These are phyloP conservation scores for Vinca minor DNA, from an alignment of 257 asterid species.

Conservation along the genomic window DNA sequence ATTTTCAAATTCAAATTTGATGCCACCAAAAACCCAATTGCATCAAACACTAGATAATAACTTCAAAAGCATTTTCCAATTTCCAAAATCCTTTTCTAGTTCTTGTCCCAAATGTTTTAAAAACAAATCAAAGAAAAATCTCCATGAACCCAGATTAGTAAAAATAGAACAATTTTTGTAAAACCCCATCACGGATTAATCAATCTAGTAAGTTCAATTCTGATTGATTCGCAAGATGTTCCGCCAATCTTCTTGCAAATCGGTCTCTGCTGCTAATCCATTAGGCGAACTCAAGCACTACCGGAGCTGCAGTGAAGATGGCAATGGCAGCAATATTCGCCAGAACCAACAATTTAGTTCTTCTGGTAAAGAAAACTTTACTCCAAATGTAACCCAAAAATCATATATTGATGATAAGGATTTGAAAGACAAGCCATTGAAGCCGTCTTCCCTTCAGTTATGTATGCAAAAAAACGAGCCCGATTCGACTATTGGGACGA, in stretches of 20 bases:
- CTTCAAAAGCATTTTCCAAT: constrained; percentile 12
- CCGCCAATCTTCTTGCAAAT: constrained; percentile 42
- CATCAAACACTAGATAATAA: constrained; percentile 27
- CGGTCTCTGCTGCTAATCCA: constrained; percentile 56
- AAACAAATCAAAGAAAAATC: not conserved
- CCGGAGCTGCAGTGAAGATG: constrained; percentile 36
- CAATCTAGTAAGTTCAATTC: constrained; percentile 2
- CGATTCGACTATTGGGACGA: constrained; percentile 41
- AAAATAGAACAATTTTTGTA: not conserved
- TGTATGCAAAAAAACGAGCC: constrained; percentile 61
- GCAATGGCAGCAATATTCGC: constrained; percentile 13
- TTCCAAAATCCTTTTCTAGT: not conserved
- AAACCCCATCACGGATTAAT: not conserved
- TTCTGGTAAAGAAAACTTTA: constrained; percentile 11
- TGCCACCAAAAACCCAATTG: constrained; percentile 19
- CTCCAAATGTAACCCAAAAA: constrained; percentile 7
- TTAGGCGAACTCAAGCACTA: constrained; percentile 43
- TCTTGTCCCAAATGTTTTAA: not conserved
- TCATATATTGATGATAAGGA: constrained; percentile 11
- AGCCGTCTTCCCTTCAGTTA: constrained; percentile 60
- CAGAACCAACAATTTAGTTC: constrained; percentile 13
- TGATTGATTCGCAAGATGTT: constrained; percentile 47
- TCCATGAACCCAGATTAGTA: constrained; percentile 6
- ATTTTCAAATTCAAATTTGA: constrained; percentile 70
- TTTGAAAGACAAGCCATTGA: constrained; percentile 34